Evolutionary conservation across 192 early-diverging fungal genomes (phyloP).

Genomic region (Backusella macrospora): DNA sequence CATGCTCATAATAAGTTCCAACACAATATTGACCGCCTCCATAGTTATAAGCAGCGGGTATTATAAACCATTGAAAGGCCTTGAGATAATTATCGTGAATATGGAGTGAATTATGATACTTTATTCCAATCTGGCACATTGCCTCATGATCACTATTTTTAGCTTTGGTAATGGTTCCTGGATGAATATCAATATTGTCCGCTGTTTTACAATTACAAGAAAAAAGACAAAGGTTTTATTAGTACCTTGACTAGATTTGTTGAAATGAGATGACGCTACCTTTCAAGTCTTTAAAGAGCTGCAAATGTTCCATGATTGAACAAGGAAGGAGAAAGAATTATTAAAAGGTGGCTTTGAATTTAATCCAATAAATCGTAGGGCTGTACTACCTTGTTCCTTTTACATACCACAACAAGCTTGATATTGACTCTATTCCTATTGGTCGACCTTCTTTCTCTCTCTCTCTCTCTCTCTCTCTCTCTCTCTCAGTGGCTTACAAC

Average conservation of each 20-base stretch:
- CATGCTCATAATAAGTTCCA: not conserved
- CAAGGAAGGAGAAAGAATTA: conserved; percentile 3
- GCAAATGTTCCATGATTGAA: conserved; percentile 4
- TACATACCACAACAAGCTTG: not conserved
- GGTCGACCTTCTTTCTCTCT: not conserved
- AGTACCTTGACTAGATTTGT: not conserved
- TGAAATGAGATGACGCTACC: not conserved
- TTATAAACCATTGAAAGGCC: not conserved
- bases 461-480: too few species aligned
- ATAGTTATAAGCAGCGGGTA: not conserved
- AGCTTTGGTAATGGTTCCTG: conserved; percentile 5
- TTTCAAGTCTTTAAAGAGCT: conserved; percentile 6
- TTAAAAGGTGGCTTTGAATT: conserved; percentile 6
- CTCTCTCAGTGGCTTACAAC: too few species aligned
- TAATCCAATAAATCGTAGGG: not conserved
- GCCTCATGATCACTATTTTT: conserved; percentile 10
- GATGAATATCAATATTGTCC: not conserved
- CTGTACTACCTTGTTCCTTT: not conserved
- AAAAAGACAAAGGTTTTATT: not conserved
- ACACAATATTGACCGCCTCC: not conserved
- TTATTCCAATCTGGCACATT: conserved; percentile 12
- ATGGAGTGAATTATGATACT: conserved; percentile 3
- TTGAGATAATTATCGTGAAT: conserved; percentile 6
- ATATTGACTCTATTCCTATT: not conserved
- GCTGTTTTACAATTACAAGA: not conserved